Base-by-base conservation (phyloP, 2,329 filamentous ascomycete genomes). In the Monilinia fructicola region DNA sequence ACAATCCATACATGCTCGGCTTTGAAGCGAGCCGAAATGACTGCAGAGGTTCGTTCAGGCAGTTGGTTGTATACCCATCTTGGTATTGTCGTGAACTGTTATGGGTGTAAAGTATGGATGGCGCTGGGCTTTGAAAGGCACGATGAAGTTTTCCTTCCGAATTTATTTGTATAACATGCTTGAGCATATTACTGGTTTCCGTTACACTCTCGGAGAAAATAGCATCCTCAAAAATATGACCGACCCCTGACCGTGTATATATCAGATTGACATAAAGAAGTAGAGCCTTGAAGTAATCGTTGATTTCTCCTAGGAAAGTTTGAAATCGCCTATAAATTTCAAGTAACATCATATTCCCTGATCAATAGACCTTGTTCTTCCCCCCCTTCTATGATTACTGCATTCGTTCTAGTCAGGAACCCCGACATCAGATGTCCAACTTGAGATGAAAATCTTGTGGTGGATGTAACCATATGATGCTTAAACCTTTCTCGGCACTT, bases 391-490 rank as follows among this genome's bases (percentile, higher is more conserved):
- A 31, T 31, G 16, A 44, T 40, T 53, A 59, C 31, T 48, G 10
- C 1, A 60, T 60, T 9, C 38, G 10, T 31, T 11, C 9, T 53
- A 54, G 21, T 42, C 44, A 53, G 59, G 58, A 64, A 66, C 46
- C 7, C 21, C 21, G 52, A 26, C 38, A 53, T 61, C 28, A 61
- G 48, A 53, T 61, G 44, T 53, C 55, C 64, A 26, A 54, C 26
- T 65, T 35, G 64, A 60, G 55, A 23, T 54, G 58, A 46, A 54
- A 65, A 21, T 23, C 35, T 54, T 65, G 46, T 53, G 14, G 12
- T 42, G 4, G 28, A 61, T 65, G 64, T 61, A 61, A 61, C 46
- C 46, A 11, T 18, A 61, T 59, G 46, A 44, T 44, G 14, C 38
- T 53, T 10, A 42, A 46, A 46, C 2, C 21, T 53, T 60, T 42